phyloP scores from a whole-genome alignment of 2,329 filamentous ascomycete genomes.

The Dryadomyces sulphureus region DNA sequence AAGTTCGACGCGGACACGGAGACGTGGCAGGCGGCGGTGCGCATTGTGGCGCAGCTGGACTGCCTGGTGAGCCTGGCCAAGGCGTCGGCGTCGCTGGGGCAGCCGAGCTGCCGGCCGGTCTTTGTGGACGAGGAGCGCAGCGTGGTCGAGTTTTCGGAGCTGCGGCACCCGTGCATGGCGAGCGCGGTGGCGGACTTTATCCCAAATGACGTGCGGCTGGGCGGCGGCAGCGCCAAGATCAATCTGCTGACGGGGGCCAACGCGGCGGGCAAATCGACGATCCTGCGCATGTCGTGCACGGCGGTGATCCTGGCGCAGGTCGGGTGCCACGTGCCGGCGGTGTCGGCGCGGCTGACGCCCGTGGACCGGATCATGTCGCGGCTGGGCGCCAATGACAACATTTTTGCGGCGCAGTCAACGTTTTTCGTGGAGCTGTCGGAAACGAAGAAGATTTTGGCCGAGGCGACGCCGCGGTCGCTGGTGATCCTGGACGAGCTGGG shows the following conservation, averaged over 20 bases:
- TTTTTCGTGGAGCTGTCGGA: slow-evolving; percentile 97
- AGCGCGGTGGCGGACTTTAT: slow-evolving; percentile 88
- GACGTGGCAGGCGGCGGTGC: slow-evolving; percentile 78
- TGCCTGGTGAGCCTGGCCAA: slow-evolving; percentile 89
- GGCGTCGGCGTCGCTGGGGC: slow-evolving; percentile 67
- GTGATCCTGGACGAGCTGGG: slow-evolving; percentile 96
- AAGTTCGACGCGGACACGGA: slow-evolving; percentile 80
- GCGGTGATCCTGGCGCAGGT: slow-evolving; percentile 97
- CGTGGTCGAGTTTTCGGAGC: slow-evolving; percentile 78
- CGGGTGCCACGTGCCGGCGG: slow-evolving; percentile 79
- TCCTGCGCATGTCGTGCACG: slow-evolving; percentile 89
- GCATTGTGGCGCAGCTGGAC: slow-evolving; percentile 81
- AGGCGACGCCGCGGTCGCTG: slow-evolving; percentile 83
- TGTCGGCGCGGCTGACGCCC: slow-evolving; percentile 70
- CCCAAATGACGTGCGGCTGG: slow-evolving; percentile 81
- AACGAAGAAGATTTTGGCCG: slow-evolving; percentile 92
- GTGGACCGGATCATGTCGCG: slow-evolving; percentile 98
- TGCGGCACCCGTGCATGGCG: slow-evolving; percentile 90
- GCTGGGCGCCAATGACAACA: slow-evolving; percentile 94
- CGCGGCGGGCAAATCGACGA: slow-evolving; percentile 91
- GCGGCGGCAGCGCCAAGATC: slow-evolving; percentile 69
- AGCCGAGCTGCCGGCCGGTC: slow-evolving; percentile 75
- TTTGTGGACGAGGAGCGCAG: slow-evolving; percentile 78
- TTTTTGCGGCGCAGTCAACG: slow-evolving; percentile 92
- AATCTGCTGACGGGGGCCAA: slow-evolving; percentile 90